Percentiles rank a stretch among this genome's conserved stretches.
Evolutionary conservation across 2,329 filamentous ascomycete species (phyloP).

Genomic region (Coniosporium tulheliwenetii): DNA sequence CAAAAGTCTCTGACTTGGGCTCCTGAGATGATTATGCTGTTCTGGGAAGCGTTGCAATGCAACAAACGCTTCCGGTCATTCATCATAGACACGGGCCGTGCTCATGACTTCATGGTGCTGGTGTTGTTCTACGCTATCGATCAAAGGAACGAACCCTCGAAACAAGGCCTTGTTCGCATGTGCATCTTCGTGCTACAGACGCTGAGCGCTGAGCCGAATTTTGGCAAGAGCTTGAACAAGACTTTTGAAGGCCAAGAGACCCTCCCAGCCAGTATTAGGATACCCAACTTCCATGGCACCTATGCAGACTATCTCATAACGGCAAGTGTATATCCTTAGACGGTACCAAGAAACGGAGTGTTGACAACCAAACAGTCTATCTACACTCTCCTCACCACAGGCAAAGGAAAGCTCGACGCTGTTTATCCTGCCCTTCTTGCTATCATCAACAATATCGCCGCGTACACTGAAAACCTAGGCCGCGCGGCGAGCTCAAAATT

Average conservation of each 20-base stretch:
- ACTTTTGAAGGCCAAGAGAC: slow-evolving; percentile 79
- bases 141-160: slow-evolving; percentile 69
- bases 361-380: slow-evolving; percentile 46
- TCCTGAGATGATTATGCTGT: slow-evolving; percentile 90
- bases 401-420: slow-evolving; percentile 76
- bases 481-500: slow-evolving; percentile 63
- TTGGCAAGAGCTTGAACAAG: slow-evolving; percentile 81
- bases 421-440: slow-evolving; percentile 86
- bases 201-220: slow-evolving; percentile 79
- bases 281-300: slow-evolving; percentile 71
- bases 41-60: slow-evolving; percentile 94
- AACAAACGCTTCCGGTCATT: slow-evolving; percentile 95
- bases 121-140: slow-evolving; percentile 88
- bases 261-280: slow-evolving; percentile 63
- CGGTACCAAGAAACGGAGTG: no score
- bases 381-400: slow-evolving; percentile 77
- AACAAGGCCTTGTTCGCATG: slow-evolving; percentile 89
- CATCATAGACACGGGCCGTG: slow-evolving; percentile 87
- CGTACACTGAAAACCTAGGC: slow-evolving; percentile 66
- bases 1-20: slow-evolving; percentile 73
- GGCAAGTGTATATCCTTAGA: slow-evolving; percentile 31
- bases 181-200: slow-evolving; percentile 95
- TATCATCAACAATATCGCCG: slow-evolving; percentile 84
- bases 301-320: slow-evolving; percentile 92
- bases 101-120: slow-evolving; percentile 82